Evolutionary conservation across 345 rosid species (phyloP), one percentile per base, ranked within the genome.

Genomic region (Iberis pinnata): DNA sequence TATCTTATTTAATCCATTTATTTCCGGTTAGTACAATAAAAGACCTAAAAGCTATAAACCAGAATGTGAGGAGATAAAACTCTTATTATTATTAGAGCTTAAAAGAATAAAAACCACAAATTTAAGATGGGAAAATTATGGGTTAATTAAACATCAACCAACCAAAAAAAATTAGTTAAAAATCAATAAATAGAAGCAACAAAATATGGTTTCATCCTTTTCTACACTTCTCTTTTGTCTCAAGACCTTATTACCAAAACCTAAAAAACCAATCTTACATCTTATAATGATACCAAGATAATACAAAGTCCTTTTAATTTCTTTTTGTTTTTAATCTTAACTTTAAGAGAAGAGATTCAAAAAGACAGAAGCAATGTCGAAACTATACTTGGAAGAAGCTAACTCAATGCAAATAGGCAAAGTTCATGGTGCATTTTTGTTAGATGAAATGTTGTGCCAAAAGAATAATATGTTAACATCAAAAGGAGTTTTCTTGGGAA

Each of bases 111-210:
- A 50, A 65, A 65, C 53, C 58, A 65, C 33, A 25, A 65, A 50
- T 43, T 43, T 57, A 43, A 46, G 50, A 50, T 43, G 64, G 22
- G 41, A 18, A 50, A 41, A 25, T 56, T 11, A 49, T 35, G 24
- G 25, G 8, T 46, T 49, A 49, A n/a, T 14, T 35, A 3, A 43
- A 57, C 51, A 65, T 36, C 46, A 49, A 49, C 70, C 70, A 58
- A 31, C 53, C 59, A 65, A 22, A 22, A 3, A 58, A 50, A 65
- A 65, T 33, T 65, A 65, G 70, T 25, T 18, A 5, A 7, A 50
- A 26, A 33, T n/a, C 59, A 14, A 10, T 65, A 43, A 65, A 58
- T 58, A 50, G 70, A 57, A 26, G 10, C 53, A 65, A 50, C 14
- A 50, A 50, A n/a, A 20, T 58, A 25, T 18, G 38, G 53, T 44